Evolutionary conservation across 768 basidiomycete species (phyloP).

Genomic region (Xerocomus spinulosus): DNA sequence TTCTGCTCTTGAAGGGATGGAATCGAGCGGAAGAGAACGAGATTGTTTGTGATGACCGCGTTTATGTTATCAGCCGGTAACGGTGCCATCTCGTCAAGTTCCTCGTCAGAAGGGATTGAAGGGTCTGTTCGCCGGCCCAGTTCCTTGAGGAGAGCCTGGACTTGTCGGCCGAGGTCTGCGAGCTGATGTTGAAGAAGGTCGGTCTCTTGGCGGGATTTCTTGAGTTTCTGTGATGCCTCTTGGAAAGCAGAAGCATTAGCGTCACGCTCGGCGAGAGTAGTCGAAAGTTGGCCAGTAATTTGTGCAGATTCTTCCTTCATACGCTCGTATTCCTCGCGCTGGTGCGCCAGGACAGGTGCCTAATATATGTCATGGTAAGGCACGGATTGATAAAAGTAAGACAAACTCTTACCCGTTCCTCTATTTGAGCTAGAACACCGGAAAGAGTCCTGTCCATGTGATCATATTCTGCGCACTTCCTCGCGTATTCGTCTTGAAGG

Average conservation of each 20-base stretch:
- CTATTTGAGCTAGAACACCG: slow-evolving; percentile 81
- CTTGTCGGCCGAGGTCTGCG: slow-evolving; percentile 78
- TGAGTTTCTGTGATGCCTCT: slow-evolving; percentile 60
- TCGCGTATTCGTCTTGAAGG: slow-evolving; percentile 75
- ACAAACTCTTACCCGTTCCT: slow-evolving; percentile 61
- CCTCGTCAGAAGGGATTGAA: slow-evolving; percentile 68
- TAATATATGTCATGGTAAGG: slow-evolving; percentile 31
- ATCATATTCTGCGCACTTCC: slow-evolving; percentile 76
- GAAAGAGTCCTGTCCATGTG: slow-evolving; percentile 80
- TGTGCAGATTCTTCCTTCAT: slow-evolving; percentile 75
- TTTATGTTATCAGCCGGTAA: slow-evolving; percentile 57
- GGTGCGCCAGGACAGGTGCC: slow-evolving; percentile 89
- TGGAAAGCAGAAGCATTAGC: slow-evolving; percentile 47
- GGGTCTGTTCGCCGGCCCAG: slow-evolving; percentile 81
- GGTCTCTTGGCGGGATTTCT: slow-evolving; percentile 55
- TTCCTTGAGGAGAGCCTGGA: slow-evolving; percentile 74
- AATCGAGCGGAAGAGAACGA: slow-evolving; percentile 83
- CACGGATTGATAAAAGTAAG: not conserved
- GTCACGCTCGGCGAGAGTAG: slow-evolving; percentile 75
- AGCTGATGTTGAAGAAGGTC: slow-evolving; percentile 71
- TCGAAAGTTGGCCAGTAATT: slow-evolving; percentile 74
- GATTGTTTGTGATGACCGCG: slow-evolving; percentile 79
- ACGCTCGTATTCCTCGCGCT: slow-evolving; percentile 84
- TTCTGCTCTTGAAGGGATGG: slow-evolving; percentile 86
- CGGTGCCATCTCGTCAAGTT: slow-evolving; percentile 44